phyloP scores from a whole-genome alignment of 176 grass and related monocot genomes.

The Ensete glaucum region DNA sequence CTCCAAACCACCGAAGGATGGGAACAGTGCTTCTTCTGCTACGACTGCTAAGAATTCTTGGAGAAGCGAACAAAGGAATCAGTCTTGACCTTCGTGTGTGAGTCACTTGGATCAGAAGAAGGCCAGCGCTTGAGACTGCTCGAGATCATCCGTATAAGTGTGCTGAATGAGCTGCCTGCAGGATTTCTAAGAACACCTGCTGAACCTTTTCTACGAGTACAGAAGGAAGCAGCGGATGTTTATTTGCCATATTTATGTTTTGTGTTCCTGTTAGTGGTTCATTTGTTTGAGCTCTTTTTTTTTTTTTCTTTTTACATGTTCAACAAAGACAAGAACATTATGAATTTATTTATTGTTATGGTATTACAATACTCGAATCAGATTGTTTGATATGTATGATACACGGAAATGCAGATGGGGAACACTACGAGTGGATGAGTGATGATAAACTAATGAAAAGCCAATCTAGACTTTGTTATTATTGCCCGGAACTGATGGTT shows the following conservation, averaged over 20 bases:
- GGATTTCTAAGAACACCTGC: background rate
- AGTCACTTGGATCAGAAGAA: background rate
- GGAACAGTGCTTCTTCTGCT: slow-evolving; percentile 3
- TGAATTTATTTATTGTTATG: background rate
- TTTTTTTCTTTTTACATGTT: background rate
- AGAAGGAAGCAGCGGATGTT: background rate
- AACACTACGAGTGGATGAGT: too few species aligned
- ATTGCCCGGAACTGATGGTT: too few species aligned
- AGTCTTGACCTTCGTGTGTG: background rate
- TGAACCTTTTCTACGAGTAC: background rate
- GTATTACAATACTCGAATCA: too few species aligned
- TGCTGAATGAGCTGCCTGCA: background rate
- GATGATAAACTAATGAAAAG: too few species aligned
- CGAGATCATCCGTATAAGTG: background rate
- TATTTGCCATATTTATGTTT: background rate
- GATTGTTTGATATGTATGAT: too few species aligned
- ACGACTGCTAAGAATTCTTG: slow-evolving; percentile 14
- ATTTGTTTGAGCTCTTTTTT: background rate
- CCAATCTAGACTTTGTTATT: too few species aligned
- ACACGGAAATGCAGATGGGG: too few species aligned
- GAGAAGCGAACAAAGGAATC: slow-evolving; percentile 9
- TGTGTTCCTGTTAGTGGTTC: background rate
- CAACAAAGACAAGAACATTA: background rate
- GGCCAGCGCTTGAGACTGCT: background rate
- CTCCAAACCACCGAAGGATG: slow-evolving; percentile 3